Percentiles rank a stretch among this genome's conserved stretches.
phyloP scores from a whole-genome alignment of 176 grass and related monocot species.

The Metroxylon sagu region DNA sequence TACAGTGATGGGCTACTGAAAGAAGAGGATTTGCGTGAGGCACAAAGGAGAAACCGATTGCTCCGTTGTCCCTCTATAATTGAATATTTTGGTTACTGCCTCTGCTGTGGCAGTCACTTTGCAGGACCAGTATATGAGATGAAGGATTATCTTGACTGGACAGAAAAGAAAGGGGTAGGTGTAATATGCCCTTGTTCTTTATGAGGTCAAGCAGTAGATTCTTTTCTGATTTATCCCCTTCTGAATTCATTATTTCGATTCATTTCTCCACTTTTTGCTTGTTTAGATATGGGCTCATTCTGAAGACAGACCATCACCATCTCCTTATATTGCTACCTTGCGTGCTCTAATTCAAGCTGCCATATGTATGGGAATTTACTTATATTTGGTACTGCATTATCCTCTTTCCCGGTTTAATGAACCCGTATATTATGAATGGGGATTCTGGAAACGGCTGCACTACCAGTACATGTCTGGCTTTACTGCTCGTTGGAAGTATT shows the following conservation, averaged over 20 bases:
- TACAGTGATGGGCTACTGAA: conserved; percentile 74
- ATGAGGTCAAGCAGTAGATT: not conserved
- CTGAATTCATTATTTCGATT: conserved; percentile 19
- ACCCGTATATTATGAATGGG: conserved; percentile 69
- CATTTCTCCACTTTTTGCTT: conserved; percentile 9
- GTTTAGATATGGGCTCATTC: conserved; percentile 56
- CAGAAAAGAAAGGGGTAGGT: conserved; percentile 6
- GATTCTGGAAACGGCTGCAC: conserved; percentile 75
- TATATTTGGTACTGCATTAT: conserved; percentile 61
- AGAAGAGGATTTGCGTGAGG: conserved; percentile 67
- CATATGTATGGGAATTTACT: conserved; percentile 83
- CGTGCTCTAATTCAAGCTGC: conserved; percentile 77
- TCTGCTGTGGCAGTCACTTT: conserved; percentile 94
- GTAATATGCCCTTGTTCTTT: not conserved
- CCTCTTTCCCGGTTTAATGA: conserved; percentile 82
- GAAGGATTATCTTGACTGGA: conserved; percentile 4
- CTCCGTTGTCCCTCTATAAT: conserved; percentile 62
- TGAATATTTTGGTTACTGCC: conserved; percentile 98
- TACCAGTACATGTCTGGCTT: conserved; percentile 97
- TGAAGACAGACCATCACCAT: conserved; percentile 36
- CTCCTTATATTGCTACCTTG: conserved; percentile 55
- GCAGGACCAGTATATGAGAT: not conserved
- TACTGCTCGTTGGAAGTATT: conserved; percentile 97
- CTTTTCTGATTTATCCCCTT: conserved; percentile 12
- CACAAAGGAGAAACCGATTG: conserved; percentile 73